A percentile compares a stretch with the other conserved stretches of the same genome.
Evolutionary conservation across 2,329 filamentous ascomycete species (phyloP).

Genomic region (Pseudogymnoascus sp.): DNA sequence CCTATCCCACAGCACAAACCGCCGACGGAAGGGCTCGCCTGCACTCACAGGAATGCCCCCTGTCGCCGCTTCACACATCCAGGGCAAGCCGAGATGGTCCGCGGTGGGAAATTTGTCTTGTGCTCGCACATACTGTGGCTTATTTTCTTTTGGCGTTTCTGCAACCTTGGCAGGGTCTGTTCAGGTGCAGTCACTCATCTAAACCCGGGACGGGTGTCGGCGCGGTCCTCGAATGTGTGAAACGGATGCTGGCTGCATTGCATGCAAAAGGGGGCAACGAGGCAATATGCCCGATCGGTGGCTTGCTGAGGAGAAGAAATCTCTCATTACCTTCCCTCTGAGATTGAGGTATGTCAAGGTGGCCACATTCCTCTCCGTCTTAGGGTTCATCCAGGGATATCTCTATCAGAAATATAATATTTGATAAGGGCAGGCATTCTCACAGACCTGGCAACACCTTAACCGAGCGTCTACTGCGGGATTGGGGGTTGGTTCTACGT

Average conservation of each 20-base stretch:
- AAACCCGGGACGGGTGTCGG: background rate
- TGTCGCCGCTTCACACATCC: background rate
- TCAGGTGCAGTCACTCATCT: background rate
- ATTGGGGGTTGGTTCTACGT: background rate
- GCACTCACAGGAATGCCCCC: background rate
- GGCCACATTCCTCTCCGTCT: background rate
- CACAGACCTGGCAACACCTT: background rate
- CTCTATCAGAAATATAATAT: slow-evolving; percentile 3
- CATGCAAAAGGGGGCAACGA: background rate
- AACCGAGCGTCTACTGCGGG: background rate
- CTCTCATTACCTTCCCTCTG: background rate
- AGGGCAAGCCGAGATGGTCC: background rate
- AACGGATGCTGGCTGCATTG: background rate
- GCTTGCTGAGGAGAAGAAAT: background rate
- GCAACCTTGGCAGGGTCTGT: background rate
- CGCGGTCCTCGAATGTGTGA: background rate
- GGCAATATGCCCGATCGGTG: background rate
- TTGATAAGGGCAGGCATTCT: background rate
- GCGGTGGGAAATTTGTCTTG: background rate
- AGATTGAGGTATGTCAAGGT: background rate
- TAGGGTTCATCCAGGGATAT: background rate
- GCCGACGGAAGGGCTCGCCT: background rate
- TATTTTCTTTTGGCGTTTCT: background rate
- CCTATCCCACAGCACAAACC: background rate
- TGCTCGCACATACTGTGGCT: background rate